Percentiles rank a stretch among this genome's conserved stretches.
Evolutionary conservation across 2,329 filamentous ascomycete species (phyloP).

Genomic region (Sphaerulina populicola): DNA sequence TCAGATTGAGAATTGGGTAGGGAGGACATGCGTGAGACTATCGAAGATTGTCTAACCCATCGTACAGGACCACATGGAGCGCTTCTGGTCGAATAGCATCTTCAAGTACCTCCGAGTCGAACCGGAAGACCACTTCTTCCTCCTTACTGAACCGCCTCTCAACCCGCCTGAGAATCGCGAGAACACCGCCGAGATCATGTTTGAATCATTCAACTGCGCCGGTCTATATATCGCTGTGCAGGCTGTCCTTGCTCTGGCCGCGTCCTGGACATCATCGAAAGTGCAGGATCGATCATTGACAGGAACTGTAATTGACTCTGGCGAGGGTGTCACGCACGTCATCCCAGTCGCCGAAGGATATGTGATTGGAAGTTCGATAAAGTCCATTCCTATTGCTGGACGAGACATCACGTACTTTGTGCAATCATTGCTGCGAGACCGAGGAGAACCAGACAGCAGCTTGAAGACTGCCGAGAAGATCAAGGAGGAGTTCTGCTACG

Average conservation of each 20-base stretch:
- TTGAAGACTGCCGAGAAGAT: constrained; percentile 96
- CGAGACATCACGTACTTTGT: constrained; percentile 99
- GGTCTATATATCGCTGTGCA: constrained; percentile 98
- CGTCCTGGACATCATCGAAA: constrained; percentile 97
- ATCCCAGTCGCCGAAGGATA: constrained; percentile 98
- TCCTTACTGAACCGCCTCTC: constrained; percentile 94
- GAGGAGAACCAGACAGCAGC: constrained; percentile 91
- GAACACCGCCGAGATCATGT: constrained; percentile 99
- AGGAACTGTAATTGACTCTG: constrained; percentile 95
- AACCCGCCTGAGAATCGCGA: constrained; percentile 98
- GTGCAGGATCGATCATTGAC: constrained; percentile 93
- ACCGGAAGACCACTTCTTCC: constrained; percentile 96
- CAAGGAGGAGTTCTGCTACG: constrained; percentile 98
- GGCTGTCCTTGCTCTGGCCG: constrained; percentile 88
- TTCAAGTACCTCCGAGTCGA: constrained; percentile 99
- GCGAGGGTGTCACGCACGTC: constrained; percentile 97
- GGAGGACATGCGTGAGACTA: background rate
- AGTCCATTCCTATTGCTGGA: constrained; percentile 95
- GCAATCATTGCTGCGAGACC: constrained; percentile 87
- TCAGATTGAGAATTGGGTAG: constrained; percentile 97
- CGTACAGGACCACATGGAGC: constrained; percentile 88
- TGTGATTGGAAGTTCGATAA: constrained; percentile 97
- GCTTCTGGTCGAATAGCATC: constrained; percentile 99
- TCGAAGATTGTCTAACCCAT: constrained; percentile 14
- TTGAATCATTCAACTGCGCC: constrained; percentile 98